Conservation (phyloP, 208 protist species). For the Novymonas esmeraldas region DNA sequence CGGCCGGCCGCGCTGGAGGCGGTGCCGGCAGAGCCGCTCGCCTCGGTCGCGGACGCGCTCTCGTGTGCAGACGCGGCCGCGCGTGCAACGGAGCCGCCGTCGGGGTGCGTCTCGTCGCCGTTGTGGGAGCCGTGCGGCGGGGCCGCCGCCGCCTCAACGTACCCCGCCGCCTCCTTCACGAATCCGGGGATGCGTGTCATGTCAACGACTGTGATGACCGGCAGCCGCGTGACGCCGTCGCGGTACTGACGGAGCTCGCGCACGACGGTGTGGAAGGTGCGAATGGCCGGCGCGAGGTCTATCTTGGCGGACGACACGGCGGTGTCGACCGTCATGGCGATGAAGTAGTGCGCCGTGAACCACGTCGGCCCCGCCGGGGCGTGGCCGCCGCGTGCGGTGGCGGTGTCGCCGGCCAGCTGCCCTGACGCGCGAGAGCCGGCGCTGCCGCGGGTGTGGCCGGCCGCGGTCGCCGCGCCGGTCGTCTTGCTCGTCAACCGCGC, state of each 20-base stretch:
- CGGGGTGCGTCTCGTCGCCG: not conserved
- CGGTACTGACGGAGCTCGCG: conserved; percentile 73
- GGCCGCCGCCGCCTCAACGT: conserved; percentile 32
- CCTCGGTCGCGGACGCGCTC: conserved; percentile 2
- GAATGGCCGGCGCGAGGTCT: conserved; percentile 71
- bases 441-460: conserved; percentile 19
- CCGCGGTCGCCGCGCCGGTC: not conserved
- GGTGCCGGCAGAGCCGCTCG: not conserved
- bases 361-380: conserved; percentile 5
- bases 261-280: conserved; percentile 68
- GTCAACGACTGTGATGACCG: conserved; percentile 63
- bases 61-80: not conserved
- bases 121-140: not conserved
- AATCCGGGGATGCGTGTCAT: conserved; percentile 72
- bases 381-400: conserved; percentile 4
- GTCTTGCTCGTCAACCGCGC: conserved; percentile 26
- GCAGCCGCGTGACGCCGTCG: conserved; percentile 74
- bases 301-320: conserved; percentile 54
- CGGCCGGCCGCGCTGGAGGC: not conserved
- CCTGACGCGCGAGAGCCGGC: conserved; percentile 20
- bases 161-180: conserved; percentile 72
- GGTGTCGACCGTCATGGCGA: conserved; percentile 82
- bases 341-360: conserved; percentile 83
- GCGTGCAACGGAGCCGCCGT: not conserved
- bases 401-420: conserved; percentile 9